These are phyloP conservation scores for Xylaria sp. DNA, from an alignment of 2,329 filamentous ascomycete genomes.

Conservation along the genomic window DNA sequence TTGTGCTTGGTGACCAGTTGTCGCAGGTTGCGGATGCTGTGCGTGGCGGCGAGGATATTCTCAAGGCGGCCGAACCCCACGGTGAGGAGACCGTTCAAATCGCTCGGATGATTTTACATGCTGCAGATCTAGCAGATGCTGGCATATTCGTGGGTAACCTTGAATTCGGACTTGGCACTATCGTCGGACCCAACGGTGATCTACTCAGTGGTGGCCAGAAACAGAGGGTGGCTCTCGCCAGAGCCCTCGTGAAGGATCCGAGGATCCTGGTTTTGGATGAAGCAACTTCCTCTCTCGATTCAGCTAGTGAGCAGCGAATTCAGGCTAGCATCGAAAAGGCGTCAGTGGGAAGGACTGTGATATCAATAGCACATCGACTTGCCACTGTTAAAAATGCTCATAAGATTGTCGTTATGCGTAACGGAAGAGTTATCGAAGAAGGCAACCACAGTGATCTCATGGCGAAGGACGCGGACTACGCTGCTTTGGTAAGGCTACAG, in stretches of 20 bases:
- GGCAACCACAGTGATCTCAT: conserved; percentile 67
- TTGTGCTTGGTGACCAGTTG: conserved; percentile 56
- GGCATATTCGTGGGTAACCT: conserved; percentile 53
- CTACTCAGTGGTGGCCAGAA: conserved; percentile 55
- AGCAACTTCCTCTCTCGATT: conserved; percentile 56
- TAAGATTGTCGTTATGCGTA: conserved; percentile 67
- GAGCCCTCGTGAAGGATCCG: conserved; percentile 53
- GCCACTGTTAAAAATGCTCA: conserved; percentile 67
- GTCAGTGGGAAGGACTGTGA: conserved; percentile 58
- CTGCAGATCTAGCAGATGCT: conserved; percentile 64
- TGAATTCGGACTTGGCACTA: conserved; percentile 52
- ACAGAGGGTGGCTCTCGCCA: conserved; percentile 55
- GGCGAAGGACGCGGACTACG: conserved; percentile 41
- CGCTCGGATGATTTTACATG: conserved; percentile 53
- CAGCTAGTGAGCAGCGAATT: conserved; percentile 53
- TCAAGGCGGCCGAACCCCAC: conserved; percentile 49
- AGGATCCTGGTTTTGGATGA: conserved; percentile 55
- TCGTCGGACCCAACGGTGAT: conserved; percentile 50
- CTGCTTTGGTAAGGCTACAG: conserved; percentile 41
- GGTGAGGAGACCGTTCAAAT: conserved; percentile 56
- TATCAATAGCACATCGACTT: conserved; percentile 68
- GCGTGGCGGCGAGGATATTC: conserved; percentile 55
- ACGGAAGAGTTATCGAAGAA: conserved; percentile 64
- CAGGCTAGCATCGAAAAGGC: conserved; percentile 46
- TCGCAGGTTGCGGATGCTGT: conserved; percentile 57